Evolutionary conservation across 371 early-diverging fungal genomes (phyloP).

Genomic region (Zancudomyces culisetae): DNA sequence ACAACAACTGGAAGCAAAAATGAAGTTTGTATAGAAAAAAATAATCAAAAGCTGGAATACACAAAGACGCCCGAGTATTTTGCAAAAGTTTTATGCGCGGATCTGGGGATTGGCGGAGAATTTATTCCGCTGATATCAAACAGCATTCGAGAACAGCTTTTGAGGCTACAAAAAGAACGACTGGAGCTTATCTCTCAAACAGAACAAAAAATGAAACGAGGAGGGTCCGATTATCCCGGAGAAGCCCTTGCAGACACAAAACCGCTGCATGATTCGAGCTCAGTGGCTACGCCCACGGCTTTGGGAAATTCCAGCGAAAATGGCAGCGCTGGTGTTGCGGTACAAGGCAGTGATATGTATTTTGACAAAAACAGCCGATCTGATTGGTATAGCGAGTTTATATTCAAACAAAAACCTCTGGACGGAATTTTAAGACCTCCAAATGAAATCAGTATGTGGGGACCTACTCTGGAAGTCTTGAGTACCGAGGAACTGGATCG

Average conservation of each 20-base stretch:
- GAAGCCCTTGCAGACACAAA: neutral
- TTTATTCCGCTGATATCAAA: slow-evolving; percentile 70
- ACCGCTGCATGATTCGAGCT: neutral
- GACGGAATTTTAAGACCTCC: slow-evolving; percentile 32
- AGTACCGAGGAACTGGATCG: slow-evolving; percentile 65
- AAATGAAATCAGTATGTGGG: slow-evolving; percentile 56
- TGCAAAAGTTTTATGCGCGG: slow-evolving; percentile 52
- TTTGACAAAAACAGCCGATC: neutral
- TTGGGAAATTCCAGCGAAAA: neutral
- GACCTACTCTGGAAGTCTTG: slow-evolving; percentile 56
- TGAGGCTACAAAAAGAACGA: slow-evolving; percentile 42
- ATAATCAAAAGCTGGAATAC: slow-evolving; percentile 10
- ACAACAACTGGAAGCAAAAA: neutral
- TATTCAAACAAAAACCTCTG: slow-evolving; percentile 16
- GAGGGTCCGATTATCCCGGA: neutral
- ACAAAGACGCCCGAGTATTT: slow-evolving; percentile 71
- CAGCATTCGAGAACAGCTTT: slow-evolving; percentile 73
- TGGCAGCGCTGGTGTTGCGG: neutral
- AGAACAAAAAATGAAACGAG: neutral
- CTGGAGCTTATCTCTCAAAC: slow-evolving; percentile 21
- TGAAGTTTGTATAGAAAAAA: neutral
- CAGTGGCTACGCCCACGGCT: neutral
- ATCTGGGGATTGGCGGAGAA: slow-evolving; percentile 81
- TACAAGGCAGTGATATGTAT: neutral
- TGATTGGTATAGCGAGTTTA: neutral